Evolutionary conservation across 176 grass and related monocot genomes (phyloP), one percentile per base, ranked within the genome.

Genomic region (Avena sativa): DNA sequence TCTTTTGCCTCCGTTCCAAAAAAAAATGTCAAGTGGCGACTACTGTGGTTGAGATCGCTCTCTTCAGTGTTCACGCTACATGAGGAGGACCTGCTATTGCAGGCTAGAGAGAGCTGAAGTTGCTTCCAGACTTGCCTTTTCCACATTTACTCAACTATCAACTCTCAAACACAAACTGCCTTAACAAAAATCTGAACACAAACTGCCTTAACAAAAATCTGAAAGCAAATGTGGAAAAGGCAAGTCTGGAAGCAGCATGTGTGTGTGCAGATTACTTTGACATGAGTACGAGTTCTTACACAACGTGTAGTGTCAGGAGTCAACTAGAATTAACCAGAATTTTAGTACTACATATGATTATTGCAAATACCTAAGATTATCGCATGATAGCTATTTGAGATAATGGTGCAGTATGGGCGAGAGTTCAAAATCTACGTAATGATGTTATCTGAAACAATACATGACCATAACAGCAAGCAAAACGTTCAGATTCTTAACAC

Each of bases 101-200:
- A 68, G 57, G 34, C 75, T 46, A 72, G 9, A 23, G 9, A 23
- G 17, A 15, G 43, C 43, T 84, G 34, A 30, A 11, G 13, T 68
- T 49, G 14, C 25, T 50, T 68, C 86, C 60, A 81, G 38, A 28
- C 13, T 60, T 81, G 60, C 64, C 14, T 67, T 66, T 67, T 30
- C 36, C 8, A 16, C 13, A 26, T 34, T 30, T 67, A 23, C 23
- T 23, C 23, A 44, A 13, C 20, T 74, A 11, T 30, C 36, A 46
- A 70, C 15, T 30, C 46, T 72, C 51, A 16, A 81, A 38, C 25
- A 58, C 57, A 47, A 32, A 12, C 72, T 26, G 62, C 48, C 48
- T 69, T 89, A 5, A 67, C 81, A 9, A 69, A 85, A 71, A 11
- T 43, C 38, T 81, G 70, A 89, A 76, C 46, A 9, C 57, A 47